Conservation (phyloP, 2,329 filamentous ascomycete genomes). For the Rugonectria rugulosa region DNA sequence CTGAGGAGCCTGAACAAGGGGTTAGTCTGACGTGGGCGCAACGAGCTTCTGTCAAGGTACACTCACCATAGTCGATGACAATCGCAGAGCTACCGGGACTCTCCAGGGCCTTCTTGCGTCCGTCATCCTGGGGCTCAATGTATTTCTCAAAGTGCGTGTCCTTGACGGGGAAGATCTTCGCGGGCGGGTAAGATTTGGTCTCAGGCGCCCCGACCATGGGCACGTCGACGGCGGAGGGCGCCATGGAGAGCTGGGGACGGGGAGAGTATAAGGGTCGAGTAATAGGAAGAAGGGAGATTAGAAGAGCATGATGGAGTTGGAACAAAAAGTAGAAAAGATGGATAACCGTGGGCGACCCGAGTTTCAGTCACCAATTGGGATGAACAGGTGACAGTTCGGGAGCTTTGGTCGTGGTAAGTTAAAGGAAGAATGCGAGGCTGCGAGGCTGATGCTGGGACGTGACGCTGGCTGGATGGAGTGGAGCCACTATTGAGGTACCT, state of each 20-base stretch:
- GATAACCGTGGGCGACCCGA: slow-evolving; percentile 19
- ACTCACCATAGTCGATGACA: slow-evolving; percentile 94
- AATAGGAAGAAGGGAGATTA: slow-evolving; percentile 15
- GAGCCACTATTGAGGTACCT: slow-evolving; percentile 36
- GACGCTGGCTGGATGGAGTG: slow-evolving; percentile 25
- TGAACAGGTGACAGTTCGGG: slow-evolving; percentile 21
- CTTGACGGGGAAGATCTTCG: slow-evolving; percentile 66
- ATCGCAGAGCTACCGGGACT: slow-evolving; percentile 74
- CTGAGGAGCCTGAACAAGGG: slow-evolving; percentile 73
- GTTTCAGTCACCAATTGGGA: slow-evolving; percentile 38
- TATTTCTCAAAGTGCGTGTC: slow-evolving; percentile 68
- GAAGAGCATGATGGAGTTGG: slow-evolving; percentile 28
- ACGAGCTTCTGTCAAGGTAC: slow-evolving; percentile 9
- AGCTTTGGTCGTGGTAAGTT: slow-evolving; percentile 34
- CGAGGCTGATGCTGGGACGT: slow-evolving; percentile 44
- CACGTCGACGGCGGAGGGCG: slow-evolving; percentile 61
- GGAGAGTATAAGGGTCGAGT: slow-evolving; percentile 10
- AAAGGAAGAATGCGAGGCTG: slow-evolving; percentile 43
- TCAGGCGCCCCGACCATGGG: slow-evolving; percentile 45
- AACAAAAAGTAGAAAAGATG: slow-evolving; percentile 10
- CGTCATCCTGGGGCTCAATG: slow-evolving; percentile 66
- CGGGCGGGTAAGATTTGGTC: slow-evolving; percentile 57
- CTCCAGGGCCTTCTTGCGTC: slow-evolving; percentile 72
- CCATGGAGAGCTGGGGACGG: slow-evolving; percentile 48
- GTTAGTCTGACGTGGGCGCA: slow-evolving; percentile 31